Conservation (phyloP, 192 early-diverging fungal species). For the Umbelopsis vinacea region DNA sequence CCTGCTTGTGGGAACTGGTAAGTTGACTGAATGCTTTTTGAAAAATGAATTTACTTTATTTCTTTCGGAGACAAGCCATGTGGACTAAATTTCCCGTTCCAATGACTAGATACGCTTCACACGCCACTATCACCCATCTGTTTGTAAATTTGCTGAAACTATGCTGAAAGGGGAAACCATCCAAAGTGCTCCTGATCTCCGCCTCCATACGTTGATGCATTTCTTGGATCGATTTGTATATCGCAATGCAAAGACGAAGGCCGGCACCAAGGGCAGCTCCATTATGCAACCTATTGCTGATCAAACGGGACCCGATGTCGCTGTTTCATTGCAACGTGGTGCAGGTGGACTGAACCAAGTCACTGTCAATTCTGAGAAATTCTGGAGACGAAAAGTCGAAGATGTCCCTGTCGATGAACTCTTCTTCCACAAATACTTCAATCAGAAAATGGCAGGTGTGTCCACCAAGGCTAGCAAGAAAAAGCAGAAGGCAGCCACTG, state of each 20-base stretch:
- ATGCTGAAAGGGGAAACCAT: slow-evolving; percentile 75
- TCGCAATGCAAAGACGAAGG: slow-evolving; percentile 86
- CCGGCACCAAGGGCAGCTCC: slow-evolving; percentile 61
- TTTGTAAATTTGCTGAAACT: slow-evolving; percentile 78
- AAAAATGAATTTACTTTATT: too few species aligned
- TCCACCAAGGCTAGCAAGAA: slow-evolving; percentile 33
- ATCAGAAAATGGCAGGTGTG: slow-evolving; percentile 53
- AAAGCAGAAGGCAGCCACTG: slow-evolving; percentile 21
- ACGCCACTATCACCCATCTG: slow-evolving; percentile 91
- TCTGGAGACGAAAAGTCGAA: slow-evolving; percentile 58
- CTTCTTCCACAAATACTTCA: slow-evolving; percentile 83
- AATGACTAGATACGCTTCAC: slow-evolving; percentile 60
- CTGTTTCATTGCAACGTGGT: slow-evolving; percentile 62
- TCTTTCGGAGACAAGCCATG: background rate
- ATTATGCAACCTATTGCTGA: slow-evolving; percentile 70
- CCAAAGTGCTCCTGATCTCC: slow-evolving; percentile 73
- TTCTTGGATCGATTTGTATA: slow-evolving; percentile 97
- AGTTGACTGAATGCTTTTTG: slow-evolving; percentile 22
- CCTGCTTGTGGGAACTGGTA: slow-evolving; percentile 93
- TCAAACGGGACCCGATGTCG: slow-evolving; percentile 52
- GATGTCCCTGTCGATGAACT: slow-evolving; percentile 78
- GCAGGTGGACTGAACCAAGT: slow-evolving; percentile 49
- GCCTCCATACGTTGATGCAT: slow-evolving; percentile 87
- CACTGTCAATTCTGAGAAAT: slow-evolving; percentile 70
- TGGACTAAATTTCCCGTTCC: background rate